phyloP scores from a whole-genome alignment of 192 early-diverging fungal species.

The Linnemannia elongata region DNA sequence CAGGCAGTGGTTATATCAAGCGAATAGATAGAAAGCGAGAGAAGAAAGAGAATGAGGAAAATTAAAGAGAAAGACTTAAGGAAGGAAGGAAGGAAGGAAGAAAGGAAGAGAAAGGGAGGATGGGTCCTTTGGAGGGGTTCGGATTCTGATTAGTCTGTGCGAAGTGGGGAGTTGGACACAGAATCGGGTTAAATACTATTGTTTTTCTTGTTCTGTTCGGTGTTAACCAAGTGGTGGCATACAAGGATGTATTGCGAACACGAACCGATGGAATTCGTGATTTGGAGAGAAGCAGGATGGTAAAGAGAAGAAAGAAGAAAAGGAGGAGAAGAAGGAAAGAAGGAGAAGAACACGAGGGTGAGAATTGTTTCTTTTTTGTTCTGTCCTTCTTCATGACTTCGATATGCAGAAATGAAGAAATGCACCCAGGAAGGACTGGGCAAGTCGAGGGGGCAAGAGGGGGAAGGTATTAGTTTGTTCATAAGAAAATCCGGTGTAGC shows the following conservation, averaged over 20 bases:
- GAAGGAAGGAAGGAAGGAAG: neutral
- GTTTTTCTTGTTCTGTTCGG: neutral
- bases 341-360: neutral
- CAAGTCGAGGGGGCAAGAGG: neutral
- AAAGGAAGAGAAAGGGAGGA: neutral
- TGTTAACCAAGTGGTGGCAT: conserved; percentile 6
- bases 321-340: neutral
- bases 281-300: neutral
- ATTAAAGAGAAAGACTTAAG: neutral
- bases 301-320: neutral
- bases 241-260: conserved; percentile 5
- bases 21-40: neutral
- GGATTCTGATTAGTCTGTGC: neutral
- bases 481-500: conserved; percentile 36
- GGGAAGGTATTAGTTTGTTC: conserved; percentile 4
- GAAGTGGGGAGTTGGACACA: neutral
- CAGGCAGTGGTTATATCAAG: neutral
- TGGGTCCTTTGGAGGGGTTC: neutral
- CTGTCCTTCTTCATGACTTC: neutral
- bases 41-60: neutral
- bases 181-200: conserved; percentile 2
- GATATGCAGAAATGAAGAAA: too few relatives aligned
- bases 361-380: neutral
- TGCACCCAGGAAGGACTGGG: neutral
- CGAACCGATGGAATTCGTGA: conserved; percentile 10